These are phyloP conservation scores for Suillus hirtellus DNA, from an alignment of 768 basidiomycete genomes.

Conservation along the genomic window DNA sequence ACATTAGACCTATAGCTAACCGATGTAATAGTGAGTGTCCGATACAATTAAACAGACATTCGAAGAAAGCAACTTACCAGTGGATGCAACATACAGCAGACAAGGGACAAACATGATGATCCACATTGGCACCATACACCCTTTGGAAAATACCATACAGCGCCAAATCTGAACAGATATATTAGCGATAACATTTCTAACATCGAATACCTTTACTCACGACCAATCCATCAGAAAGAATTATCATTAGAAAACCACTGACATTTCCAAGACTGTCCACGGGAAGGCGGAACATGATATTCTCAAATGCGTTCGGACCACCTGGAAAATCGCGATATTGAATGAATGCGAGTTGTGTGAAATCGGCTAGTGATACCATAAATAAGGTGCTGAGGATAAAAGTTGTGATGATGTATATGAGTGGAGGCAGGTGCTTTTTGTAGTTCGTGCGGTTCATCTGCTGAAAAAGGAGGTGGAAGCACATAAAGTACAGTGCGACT, in stretches of 20 bases:
- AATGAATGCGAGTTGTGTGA: constrained; percentile 32
- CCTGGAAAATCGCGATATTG: constrained; percentile 34
- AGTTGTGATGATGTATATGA: constrained; percentile 11
- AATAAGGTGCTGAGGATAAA: constrained; percentile 23
- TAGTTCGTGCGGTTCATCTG: background rate
- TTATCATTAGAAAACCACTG: constrained; percentile 15
- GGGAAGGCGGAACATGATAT: constrained; percentile 18
- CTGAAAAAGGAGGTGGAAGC: constrained; percentile 7
- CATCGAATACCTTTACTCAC: constrained; percentile 7
- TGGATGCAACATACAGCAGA: background rate
- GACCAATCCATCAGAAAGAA: constrained; percentile 21
- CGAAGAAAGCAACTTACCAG: background rate
- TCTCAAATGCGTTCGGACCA: constrained; percentile 29
- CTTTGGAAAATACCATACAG: constrained; percentile 1
- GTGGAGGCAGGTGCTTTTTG: background rate
- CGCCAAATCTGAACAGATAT: background rate
- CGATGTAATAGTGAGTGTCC: background rate
- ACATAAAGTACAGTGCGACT: constrained; percentile 10
- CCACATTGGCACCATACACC: background rate
- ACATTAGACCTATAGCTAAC: background rate
- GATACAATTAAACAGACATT: background rate
- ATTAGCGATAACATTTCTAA: too few species aligned
- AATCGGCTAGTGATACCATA: constrained; percentile 19
- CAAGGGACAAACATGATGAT: constrained; percentile 1
- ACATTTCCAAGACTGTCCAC: constrained; percentile 17